Conservation (phyloP, 148 eudicot genomes). For the Silene uniflora region DNA sequence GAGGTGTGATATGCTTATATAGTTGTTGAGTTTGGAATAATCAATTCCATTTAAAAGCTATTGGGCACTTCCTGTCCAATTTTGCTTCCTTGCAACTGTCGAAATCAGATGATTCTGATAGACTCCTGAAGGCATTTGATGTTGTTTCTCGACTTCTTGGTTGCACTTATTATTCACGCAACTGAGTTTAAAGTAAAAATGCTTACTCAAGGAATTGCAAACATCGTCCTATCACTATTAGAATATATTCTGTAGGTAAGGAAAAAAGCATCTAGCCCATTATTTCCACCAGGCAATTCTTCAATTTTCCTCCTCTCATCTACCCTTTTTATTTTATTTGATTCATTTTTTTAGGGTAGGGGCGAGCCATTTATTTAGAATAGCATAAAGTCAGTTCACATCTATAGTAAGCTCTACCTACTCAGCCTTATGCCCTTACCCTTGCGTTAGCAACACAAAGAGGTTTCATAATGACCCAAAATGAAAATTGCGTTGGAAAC, state of each 20-base stretch:
- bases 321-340: background rate
- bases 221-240: background rate
- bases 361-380: too few relatives aligned
- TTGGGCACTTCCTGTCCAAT: background rate
- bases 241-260: background rate
- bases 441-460: too few relatives aligned
- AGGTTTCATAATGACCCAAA: too few relatives aligned
- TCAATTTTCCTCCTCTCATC: background rate
- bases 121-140: background rate
- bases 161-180: conserved; percentile 20
- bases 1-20: conserved; percentile 21
- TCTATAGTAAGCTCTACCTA: background rate
- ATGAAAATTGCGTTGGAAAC: too few relatives aligned
- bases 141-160: background rate
- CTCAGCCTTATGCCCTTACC: too few relatives aligned
- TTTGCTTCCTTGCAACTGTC: conserved; percentile 6
- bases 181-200: background rate
- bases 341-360: too few relatives aligned
- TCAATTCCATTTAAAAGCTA: background rate
- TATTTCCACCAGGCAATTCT: background rate
- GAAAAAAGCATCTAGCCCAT: background rate
- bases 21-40: conserved; percentile 14
- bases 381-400: background rate
- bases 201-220: background rate
- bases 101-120: conserved; percentile 9